Evolutionary conservation across 2,329 filamentous ascomycete genomes (phyloP), one percentile per base, ranked within the genome.

Genomic region (Xylariaceae sp.): DNA sequence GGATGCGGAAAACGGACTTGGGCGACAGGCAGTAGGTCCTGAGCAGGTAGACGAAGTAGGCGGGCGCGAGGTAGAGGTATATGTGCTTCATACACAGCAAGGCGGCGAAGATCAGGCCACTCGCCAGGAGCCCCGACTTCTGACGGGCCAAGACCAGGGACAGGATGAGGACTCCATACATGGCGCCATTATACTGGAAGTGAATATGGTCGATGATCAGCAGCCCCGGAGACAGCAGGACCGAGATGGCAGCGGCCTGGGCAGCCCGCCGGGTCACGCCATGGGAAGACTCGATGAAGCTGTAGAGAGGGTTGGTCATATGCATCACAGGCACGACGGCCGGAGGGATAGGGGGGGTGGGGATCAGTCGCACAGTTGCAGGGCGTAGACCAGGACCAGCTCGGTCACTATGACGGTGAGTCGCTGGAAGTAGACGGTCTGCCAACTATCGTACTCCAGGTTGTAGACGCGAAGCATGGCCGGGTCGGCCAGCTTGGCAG

Each of bases 141-240:
- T 80, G 77, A 32, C 86, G 79, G 5, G 88, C 87, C 38, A 93
- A 65, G 2, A 93, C 83, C 30, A 98, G 71, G 3, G 92, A 96
- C 34, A 90, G 69, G 23, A 96, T 75, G 32, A 98, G 68, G 27
- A 96, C 67, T 23, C 92, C 92, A 57, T 96, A 98, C 62, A 98
- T 77, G 62, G 89, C 88, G 25, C 92, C 90, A 65, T 98, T 98
- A 67, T 98, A 98, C 67, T 98, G 92, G 59, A 98, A 98, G 59
- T 82, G 92, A 5, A 90, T 84, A 54, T 98, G 92, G 55, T 98
- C 92, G 58, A 98, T 96, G 56, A 98, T 93, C 39, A 98, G 70
- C 22, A 98, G 75, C 2, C 90, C 92, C 0, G 92, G 92, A 1
- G 89, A 96, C 10, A 96, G 75, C 3, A 96, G 67, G 38, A 98